Evolutionary conservation across 148 eudicot genomes (phyloP).

Genomic region (Bassia scoparia): DNA sequence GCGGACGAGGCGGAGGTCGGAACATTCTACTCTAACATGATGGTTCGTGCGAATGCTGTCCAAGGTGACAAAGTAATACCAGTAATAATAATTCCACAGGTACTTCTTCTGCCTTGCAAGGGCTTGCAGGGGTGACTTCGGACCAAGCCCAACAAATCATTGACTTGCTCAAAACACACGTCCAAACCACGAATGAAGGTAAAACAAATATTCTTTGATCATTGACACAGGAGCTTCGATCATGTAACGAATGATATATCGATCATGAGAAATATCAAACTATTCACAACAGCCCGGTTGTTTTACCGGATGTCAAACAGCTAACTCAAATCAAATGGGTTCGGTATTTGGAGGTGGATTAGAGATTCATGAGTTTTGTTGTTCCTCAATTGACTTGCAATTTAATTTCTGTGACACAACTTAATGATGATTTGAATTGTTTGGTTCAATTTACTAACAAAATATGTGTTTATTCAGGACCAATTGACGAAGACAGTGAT

Average conservation of each 20-base stretch:
- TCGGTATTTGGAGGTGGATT: neutral
- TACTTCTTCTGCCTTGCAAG: no score
- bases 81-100: neutral
- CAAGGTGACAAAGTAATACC: no score
- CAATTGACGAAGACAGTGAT: neutral
- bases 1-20: no score
- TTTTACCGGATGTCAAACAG: neutral
- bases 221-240: neutral
- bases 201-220: neutral
- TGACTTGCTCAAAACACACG: neutral
- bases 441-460: neutral
- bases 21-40: no score
- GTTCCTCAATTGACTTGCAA: neutral
- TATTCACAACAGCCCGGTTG: neutral
- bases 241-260: neutral
- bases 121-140: neutral
- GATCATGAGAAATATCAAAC: neutral
- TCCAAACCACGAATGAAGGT: neutral
- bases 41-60: no score
- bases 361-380: neutral
- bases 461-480: neutral
- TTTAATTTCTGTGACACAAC: neutral
- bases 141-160: neutral
- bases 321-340: no score
- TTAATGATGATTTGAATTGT: neutral